Evolutionary conservation across 164 flowering plant species (phyloP).

Genomic region (Platanus orientalis): DNA sequence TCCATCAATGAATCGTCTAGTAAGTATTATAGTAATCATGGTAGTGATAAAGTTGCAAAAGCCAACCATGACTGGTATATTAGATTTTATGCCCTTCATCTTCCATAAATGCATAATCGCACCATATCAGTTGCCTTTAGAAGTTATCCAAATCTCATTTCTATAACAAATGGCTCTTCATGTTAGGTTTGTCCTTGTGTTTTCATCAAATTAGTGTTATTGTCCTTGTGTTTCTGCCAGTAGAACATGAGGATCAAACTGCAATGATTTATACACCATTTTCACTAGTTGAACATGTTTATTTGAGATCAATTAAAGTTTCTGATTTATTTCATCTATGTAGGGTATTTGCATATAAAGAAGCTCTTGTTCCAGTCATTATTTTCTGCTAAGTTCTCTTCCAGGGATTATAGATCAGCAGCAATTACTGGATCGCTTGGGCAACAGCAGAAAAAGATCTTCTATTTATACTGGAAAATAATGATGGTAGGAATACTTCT

Average conservation of each 20-base stretch:
- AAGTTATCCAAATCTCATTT: neutral
- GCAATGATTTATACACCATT: neutral
- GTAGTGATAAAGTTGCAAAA: neutral
- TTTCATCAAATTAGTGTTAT: neutral
- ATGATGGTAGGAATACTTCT: too few relatives aligned
- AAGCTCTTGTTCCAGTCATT: conserved; percentile 74
- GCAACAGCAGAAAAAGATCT: conserved; percentile 50
- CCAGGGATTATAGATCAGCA: conserved; percentile 70
- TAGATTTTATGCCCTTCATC: neutral
- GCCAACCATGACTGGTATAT: too few relatives aligned
- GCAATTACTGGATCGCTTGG: conserved; percentile 97
- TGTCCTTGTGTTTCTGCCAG: neutral
- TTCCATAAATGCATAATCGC: neutral
- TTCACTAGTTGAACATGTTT: neutral
- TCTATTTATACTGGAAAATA: too few relatives aligned
- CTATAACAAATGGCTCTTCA: too few relatives aligned
- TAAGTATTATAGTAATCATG: conserved; percentile 18
- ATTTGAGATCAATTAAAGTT: neutral
- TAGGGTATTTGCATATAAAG: conserved; percentile 87
- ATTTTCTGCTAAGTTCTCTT: conserved; percentile 72
- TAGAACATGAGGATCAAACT: neutral
- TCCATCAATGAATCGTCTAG: conserved; percentile 50
- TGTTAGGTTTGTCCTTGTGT: too few relatives aligned
- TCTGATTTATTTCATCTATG: conserved; percentile 15
- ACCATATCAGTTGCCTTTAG: neutral